Percentiles rank a stretch among this genome's conserved stretches.
These are phyloP conservation scores for Pyrus betulifolia DNA, from an alignment of 306 rosid species.

Conservation along the genomic window DNA sequence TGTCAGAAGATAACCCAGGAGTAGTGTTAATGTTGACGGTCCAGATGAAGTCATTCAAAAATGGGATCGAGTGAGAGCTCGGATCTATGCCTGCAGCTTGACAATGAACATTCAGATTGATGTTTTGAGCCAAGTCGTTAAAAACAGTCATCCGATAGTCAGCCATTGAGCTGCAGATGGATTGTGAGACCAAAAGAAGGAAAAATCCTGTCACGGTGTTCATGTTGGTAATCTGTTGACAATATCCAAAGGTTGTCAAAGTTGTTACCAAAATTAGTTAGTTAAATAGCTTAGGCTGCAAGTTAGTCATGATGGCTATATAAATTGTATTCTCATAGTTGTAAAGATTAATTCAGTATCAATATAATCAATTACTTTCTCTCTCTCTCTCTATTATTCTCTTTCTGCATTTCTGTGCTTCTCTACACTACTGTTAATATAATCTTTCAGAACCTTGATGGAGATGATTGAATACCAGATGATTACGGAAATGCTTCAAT, in stretches of 20 bases:
- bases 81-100: background rate
- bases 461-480: background rate
- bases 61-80: background rate
- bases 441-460: background rate
- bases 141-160: background rate
- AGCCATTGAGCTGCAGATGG: background rate
- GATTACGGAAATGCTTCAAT: background rate
- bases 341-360: too few species aligned
- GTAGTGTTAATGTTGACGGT: constrained; percentile 19
- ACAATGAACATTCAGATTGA: background rate
- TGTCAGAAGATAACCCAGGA: constrained; percentile 27
- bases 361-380: too few species aligned
- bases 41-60: constrained; percentile 7
- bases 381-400: too few species aligned
- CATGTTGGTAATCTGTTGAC: background rate
- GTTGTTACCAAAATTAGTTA: too few species aligned
- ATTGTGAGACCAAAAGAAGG: background rate
- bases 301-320: too few species aligned
- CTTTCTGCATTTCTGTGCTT: too few species aligned
- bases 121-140: background rate
- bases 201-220: background rate
- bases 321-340: too few species aligned
- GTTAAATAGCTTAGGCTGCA: too few species aligned
- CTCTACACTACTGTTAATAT: too few species aligned
- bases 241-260: too few species aligned